Evolutionary conservation across 2,329 filamentous ascomycete species (phyloP).

Genomic region (Ophiosphaerella korrae): DNA sequence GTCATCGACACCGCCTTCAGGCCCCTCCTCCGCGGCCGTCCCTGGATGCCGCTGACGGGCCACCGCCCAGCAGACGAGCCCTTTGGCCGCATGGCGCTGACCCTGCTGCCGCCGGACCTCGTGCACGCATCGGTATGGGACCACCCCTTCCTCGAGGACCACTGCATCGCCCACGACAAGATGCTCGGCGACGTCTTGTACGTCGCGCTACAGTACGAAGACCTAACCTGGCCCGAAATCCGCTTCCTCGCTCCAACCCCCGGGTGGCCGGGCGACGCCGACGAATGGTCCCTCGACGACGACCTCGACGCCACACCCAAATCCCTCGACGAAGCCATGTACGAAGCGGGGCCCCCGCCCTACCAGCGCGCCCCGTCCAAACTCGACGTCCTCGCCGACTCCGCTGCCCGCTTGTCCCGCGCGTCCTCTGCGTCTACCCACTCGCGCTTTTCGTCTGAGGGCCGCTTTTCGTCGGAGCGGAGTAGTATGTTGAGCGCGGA

Average conservation of each 20-base stretch:
- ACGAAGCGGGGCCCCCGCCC: conserved; percentile 24
- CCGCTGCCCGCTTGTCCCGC: conserved; percentile 36
- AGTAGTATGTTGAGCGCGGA: conserved; percentile 46
- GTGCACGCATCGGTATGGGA: conserved; percentile 46
- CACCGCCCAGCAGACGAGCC: conserved; percentile 47
- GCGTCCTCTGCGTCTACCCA: too few relatives aligned
- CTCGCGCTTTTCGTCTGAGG: conserved; percentile 38
- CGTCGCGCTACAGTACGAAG: conserved; percentile 47
- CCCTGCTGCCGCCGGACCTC: conserved; percentile 40
- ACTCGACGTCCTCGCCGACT: conserved; percentile 46
- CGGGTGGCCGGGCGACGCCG: conserved; percentile 5
- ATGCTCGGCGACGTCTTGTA: conserved; percentile 49
- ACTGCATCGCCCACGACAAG: conserved; percentile 50
- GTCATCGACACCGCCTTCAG: conserved; percentile 44
- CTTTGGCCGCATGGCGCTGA: conserved; percentile 47
- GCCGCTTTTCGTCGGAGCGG: conserved; percentile 41
- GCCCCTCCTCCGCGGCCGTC: conserved; percentile 42
- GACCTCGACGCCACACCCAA: conserved; percentile 46
- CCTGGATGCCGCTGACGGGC: conserved; percentile 49
- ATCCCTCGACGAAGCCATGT: conserved; percentile 32
- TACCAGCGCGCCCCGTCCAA: conserved; percentile 39
- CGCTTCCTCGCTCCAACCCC: conserved; percentile 26
- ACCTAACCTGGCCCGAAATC: conserved; percentile 49
- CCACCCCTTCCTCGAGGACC: conserved; percentile 47
- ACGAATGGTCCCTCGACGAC: conserved; percentile 48